A percentile compares a stretch with the other conserved stretches of the same genome.
phyloP scores from a whole-genome alignment of 1,284 basidiomycete genomes.

The Volvariella surrecta region DNA sequence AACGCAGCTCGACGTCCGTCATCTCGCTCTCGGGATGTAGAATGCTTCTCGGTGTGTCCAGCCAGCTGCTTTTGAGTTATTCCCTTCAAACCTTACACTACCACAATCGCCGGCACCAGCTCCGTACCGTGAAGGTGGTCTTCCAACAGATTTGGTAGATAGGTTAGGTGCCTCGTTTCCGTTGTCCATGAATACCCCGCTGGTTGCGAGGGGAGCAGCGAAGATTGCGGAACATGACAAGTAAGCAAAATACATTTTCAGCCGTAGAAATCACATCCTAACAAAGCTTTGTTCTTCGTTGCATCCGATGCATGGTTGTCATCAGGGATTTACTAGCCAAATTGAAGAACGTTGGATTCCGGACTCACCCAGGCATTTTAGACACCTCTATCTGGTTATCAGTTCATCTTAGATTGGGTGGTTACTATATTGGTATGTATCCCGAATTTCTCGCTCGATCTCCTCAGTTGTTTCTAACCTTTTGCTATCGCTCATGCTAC shows the following conservation, averaged over 20 bases:
- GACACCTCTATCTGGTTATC: slow-evolving; percentile 34
- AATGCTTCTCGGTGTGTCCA: background rate
- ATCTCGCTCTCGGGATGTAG: slow-evolving; percentile 11
- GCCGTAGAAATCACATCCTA: too few species aligned
- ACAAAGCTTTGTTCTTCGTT: background rate
- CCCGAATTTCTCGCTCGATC: too few species aligned
- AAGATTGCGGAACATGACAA: slow-evolving; percentile 47
- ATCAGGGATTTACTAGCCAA: slow-evolving; percentile 46
- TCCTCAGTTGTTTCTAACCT: background rate
- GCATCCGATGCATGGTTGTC: background rate
- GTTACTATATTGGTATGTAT: slow-evolving; percentile 13
- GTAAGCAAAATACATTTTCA: slow-evolving; percentile 15
- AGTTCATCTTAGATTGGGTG: slow-evolving; percentile 18
- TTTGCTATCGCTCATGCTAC: too few species aligned
- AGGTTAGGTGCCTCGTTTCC: slow-evolving; percentile 4
- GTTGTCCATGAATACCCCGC: slow-evolving; percentile 1
- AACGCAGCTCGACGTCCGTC: slow-evolving; percentile 17
- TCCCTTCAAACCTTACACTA: background rate
- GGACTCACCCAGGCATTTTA: slow-evolving; percentile 43
- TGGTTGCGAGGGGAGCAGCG: slow-evolving; percentile 28
- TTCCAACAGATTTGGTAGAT: slow-evolving; percentile 3
- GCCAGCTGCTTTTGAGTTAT: too few species aligned
- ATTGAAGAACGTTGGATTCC: slow-evolving; percentile 53
- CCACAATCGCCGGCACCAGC: background rate
- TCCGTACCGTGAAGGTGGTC: slow-evolving; percentile 1